Conservation (phyloP, 2,329 filamentous ascomycete genomes). For the Akanthomyces muscarius region DNA sequence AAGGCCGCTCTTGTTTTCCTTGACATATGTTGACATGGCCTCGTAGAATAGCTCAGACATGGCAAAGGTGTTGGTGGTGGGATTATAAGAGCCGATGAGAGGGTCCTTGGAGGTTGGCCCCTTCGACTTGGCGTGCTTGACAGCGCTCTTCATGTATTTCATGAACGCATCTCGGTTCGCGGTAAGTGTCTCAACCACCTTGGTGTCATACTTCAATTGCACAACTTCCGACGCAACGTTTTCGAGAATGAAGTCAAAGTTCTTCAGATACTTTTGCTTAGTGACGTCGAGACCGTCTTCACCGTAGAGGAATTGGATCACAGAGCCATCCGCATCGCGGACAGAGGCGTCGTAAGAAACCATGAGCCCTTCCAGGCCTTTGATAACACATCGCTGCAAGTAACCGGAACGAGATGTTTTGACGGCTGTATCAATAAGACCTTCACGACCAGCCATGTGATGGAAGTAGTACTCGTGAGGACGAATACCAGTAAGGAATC, state of each 20-base stretch:
- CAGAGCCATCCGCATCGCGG: conserved; percentile 84
- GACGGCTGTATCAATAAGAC: conserved; percentile 96
- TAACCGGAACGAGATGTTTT: conserved; percentile 98
- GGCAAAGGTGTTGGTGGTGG: conserved; percentile 74
- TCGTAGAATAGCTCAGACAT: conserved; percentile 84
- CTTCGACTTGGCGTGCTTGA: conserved; percentile 64
- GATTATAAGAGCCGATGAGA: conserved; percentile 66
- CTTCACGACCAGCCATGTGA: conserved; percentile 98
- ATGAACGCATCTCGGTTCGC: conserved; percentile 58
- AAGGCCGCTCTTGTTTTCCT: conserved; percentile 65
- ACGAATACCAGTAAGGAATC: conserved; percentile 95
- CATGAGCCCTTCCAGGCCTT: conserved; percentile 93
- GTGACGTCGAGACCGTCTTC: conserved; percentile 94
- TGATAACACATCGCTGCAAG: conserved; percentile 93
- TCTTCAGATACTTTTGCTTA: conserved; percentile 84
- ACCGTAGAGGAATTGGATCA: conserved; percentile 94
- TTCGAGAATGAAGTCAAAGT: conserved; percentile 85
- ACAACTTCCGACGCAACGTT: conserved; percentile 80
- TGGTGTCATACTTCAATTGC: conserved; percentile 63
- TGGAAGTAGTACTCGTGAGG: conserved; percentile 99
- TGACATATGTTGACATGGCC: conserved; percentile 70
- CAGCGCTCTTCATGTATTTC: conserved; percentile 75
- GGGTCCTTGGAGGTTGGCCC: conserved; percentile 66
- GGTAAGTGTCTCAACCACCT: conserved; percentile 43
- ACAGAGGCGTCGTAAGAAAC: conserved; percentile 94